phyloP scores from a whole-genome alignment of 1,284 basidiomycete species.

The Puccinia horiana region DNA sequence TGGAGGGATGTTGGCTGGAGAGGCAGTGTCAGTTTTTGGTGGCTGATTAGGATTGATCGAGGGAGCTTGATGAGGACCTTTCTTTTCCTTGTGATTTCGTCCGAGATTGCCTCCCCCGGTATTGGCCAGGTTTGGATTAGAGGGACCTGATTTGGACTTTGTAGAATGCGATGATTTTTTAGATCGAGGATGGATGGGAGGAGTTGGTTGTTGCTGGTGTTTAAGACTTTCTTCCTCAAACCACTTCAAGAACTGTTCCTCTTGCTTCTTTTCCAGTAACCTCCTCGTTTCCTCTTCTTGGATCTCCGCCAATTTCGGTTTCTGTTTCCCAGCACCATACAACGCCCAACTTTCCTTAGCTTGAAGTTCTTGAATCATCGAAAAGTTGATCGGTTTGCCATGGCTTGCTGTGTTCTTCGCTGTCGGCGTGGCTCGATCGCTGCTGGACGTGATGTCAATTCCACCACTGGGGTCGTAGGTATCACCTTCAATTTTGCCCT shows the following conservation, averaged over 20 bases:
- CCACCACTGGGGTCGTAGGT: background rate
- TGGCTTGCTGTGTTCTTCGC: background rate
- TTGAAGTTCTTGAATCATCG: slow-evolving; percentile 60
- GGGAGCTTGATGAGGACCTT: background rate
- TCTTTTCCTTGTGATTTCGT: background rate
- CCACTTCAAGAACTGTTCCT: slow-evolving; percentile 55
- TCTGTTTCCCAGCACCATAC: slow-evolving; percentile 66
- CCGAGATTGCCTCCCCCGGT: background rate
- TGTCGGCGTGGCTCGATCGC: background rate
- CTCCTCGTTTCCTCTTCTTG: slow-evolving; percentile 54
- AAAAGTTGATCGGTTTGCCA: slow-evolving; percentile 61
- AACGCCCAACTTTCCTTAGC: slow-evolving; percentile 54
- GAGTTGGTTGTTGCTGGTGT: background rate
- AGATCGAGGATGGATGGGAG: background rate
- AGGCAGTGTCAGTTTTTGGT: background rate
- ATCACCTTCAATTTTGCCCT: background rate
- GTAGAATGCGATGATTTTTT: background rate
- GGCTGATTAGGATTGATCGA: background rate
- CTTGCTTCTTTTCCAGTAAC: slow-evolving; percentile 49
- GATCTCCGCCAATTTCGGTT: slow-evolving; percentile 56
- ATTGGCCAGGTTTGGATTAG: background rate
- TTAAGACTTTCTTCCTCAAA: slow-evolving; percentile 54
- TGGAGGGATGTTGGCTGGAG: background rate
- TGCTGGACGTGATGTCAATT: background rate
- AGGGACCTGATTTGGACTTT: too few species aligned